Evolutionary conservation across 192 early-diverging fungal species (phyloP).

Genomic region (Pilaira anomala): DNA sequence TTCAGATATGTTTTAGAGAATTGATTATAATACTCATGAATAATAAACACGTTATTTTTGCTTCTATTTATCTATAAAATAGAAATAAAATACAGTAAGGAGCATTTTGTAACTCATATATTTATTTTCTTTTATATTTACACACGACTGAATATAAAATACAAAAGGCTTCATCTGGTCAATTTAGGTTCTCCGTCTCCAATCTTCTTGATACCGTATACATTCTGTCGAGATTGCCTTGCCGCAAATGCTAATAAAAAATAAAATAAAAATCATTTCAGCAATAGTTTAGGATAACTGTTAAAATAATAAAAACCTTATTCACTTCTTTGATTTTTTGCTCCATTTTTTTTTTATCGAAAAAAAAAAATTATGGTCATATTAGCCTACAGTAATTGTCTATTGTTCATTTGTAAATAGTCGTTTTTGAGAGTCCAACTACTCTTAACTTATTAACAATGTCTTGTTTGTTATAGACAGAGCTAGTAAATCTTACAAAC

Average conservation of each 20-base stretch:
- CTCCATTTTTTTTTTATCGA: not conserved
- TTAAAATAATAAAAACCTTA: constrained; percentile 2
- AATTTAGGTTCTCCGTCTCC: not conserved
- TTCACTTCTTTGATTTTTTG: not conserved
- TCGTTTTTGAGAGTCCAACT: too few species aligned
- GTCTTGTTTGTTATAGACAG: too few species aligned
- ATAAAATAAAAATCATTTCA: not conserved
- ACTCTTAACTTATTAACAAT: too few species aligned
- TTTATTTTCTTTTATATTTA: constrained; percentile 1
- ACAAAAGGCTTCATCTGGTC: not conserved
- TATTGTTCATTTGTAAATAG: too few species aligned
- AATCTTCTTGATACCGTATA: not conserved
- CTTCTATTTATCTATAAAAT: too few species aligned
- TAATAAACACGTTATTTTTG: too few species aligned
- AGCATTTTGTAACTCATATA: constrained; percentile 3
- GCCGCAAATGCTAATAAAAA: not conserved
- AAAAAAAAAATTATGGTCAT: not conserved
- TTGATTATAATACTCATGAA: constrained; percentile 31
- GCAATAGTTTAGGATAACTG: not conserved
- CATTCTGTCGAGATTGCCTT: not conserved
- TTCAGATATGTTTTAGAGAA: constrained; percentile 74
- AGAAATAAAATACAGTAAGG: constrained; percentile 2
- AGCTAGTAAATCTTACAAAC: too few species aligned
- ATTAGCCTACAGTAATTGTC: too few species aligned
- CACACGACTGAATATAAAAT: not conserved